Evolutionary conservation across 768 basidiomycete genomes (phyloP).

Genomic region (Kwoniella newhampshirensis): DNA sequence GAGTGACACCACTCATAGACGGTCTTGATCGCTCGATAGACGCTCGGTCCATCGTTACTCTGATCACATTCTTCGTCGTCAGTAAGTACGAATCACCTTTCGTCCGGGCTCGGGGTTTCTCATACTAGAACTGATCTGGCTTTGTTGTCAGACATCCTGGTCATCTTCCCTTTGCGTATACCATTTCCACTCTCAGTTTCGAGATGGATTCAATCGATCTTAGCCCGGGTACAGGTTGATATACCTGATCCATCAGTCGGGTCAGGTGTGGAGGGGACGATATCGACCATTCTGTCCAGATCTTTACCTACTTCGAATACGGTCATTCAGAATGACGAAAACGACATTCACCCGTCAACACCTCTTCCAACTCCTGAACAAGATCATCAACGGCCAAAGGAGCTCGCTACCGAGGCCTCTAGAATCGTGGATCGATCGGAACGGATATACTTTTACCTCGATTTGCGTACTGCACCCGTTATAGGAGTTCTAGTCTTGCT

Average conservation of each 20-base stretch:
- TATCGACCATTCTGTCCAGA: too few species aligned
- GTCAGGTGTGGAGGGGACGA: too few species aligned
- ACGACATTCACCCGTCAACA: too few species aligned
- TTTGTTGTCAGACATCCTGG: conserved; percentile 45
- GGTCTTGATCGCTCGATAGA: conserved; percentile 35
- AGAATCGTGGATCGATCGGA: not conserved
- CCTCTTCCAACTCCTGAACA: too few species aligned
- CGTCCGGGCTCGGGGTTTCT: not conserved
- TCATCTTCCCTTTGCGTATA: conserved; percentile 53
- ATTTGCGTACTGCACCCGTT: conserved; percentile 54
- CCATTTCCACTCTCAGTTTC: conserved; percentile 43
- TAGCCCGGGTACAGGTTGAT: too few species aligned
- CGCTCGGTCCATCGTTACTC: conserved; percentile 52
- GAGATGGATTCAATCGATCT: not conserved
- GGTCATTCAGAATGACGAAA: too few species aligned
- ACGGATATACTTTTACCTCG: conserved; percentile 41
- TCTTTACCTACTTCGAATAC: too few species aligned
- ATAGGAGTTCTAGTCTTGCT: conserved; percentile 56
- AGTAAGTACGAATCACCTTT: conserved; percentile 43
- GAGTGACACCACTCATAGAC: conserved; percentile 12
- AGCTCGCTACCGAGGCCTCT: too few species aligned
- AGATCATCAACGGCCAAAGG: too few species aligned
- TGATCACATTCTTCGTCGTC: conserved; percentile 54
- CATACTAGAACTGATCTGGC: not conserved
- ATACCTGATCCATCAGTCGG: too few species aligned